Evolutionary conservation across 2,329 filamentous ascomycete species (phyloP).

Genomic region (Penicillium sp.): DNA sequence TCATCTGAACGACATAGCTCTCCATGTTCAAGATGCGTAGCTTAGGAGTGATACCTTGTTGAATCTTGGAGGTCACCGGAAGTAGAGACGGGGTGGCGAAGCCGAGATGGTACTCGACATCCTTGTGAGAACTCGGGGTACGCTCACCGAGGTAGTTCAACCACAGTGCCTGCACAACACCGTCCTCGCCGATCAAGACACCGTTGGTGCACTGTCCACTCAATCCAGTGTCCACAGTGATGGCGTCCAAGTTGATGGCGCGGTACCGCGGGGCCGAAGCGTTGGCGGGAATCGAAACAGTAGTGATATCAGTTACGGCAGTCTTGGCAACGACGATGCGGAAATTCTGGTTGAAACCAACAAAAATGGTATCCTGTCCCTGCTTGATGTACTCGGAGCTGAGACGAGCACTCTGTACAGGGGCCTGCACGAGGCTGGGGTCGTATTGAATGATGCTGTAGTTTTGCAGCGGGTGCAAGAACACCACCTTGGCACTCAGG

Average conservation of each 20-base stretch:
- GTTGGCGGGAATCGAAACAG: constrained; percentile 93
- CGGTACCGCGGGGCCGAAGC: constrained; percentile 88
- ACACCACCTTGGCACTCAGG: constrained; percentile 89
- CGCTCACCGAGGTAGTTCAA: constrained; percentile 94
- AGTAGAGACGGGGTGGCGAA: constrained; percentile 85
- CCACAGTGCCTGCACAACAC: constrained; percentile 93
- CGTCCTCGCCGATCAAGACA: constrained; percentile 85
- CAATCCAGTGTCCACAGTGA: constrained; percentile 92
- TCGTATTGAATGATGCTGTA: constrained; percentile 97
- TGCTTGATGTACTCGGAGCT: constrained; percentile 83
- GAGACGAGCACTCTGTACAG: constrained; percentile 84
- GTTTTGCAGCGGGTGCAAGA: constrained; percentile 95
- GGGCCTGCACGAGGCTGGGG: constrained; percentile 86
- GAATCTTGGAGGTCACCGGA: constrained; percentile 85
- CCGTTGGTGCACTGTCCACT: constrained; percentile 92
- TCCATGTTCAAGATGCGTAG: constrained; percentile 92
- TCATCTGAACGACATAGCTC: constrained; percentile 94
- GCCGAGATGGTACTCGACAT: constrained; percentile 95
- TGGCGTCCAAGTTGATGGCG: constrained; percentile 93
- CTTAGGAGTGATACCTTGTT: constrained; percentile 74
- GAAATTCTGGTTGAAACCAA: constrained; percentile 97
- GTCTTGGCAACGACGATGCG: constrained; percentile 92
- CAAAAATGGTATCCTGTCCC: constrained; percentile 91
- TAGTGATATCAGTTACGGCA: constrained; percentile 94
- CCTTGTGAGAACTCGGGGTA: constrained; percentile 73